phyloP scores from a whole-genome alignment of 2,329 filamentous ascomycete genomes.

The Aspergillus oerlinghausenensis region DNA sequence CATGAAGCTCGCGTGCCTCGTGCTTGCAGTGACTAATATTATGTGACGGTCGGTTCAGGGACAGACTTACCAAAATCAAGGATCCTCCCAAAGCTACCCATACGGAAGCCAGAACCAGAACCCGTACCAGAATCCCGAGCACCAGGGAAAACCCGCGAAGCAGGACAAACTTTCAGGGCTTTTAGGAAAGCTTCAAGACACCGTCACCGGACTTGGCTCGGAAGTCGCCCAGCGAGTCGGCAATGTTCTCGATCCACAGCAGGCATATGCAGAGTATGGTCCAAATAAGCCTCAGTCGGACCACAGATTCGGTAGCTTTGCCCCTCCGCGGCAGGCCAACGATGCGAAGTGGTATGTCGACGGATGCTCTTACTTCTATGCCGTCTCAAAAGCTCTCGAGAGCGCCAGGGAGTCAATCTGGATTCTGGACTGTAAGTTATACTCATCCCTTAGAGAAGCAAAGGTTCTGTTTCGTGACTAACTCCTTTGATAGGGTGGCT shows the following conservation, averaged over 20 bases:
- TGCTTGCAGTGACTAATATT: neutral
- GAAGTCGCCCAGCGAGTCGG: constrained; percentile 49
- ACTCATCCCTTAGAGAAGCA: neutral
- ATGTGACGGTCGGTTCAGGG: neutral
- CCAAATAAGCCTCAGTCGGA: constrained; percentile 35
- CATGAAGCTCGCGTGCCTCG: neutral
- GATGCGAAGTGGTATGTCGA: constrained; percentile 84
- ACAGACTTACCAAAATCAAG: constrained; percentile 6
- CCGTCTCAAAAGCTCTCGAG: constrained; percentile 74
- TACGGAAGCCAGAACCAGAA: constrained; percentile 24
- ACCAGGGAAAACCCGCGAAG: constrained; percentile 30
- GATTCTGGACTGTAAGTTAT: constrained; percentile 70
- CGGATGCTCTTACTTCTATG: constrained; percentile 79
- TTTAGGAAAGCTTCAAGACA: constrained; percentile 53
- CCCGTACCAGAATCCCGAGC: constrained; percentile 9
- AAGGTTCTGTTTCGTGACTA: constrained; percentile 3
- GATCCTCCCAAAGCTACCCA: constrained; percentile 16
- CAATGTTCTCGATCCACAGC: constrained; percentile 45
- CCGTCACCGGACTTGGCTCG: constrained; percentile 47
- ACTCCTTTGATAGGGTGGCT: constrained; percentile 59
- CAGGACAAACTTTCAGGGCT: constrained; percentile 42
- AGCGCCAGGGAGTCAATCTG: constrained; percentile 72
- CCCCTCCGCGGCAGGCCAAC: constrained; percentile 66
- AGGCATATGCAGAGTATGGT: constrained; percentile 44
- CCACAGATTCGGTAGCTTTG: constrained; percentile 61